Conservation (phyloP, 805 yeast species). For the Crinitomyces ghanaensis region DNA sequence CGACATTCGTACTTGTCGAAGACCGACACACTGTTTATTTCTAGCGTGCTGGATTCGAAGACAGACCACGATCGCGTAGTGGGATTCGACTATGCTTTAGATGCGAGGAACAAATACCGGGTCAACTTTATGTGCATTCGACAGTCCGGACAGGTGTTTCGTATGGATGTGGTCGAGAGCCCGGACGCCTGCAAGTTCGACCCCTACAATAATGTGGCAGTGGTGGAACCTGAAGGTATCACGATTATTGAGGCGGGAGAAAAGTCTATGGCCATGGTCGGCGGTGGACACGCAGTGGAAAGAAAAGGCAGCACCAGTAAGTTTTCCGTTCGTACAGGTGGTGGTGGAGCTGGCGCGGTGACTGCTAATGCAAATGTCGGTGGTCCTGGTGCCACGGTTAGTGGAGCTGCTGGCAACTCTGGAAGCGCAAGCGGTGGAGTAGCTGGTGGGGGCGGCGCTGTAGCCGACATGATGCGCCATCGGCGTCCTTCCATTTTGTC, state of each 20-base stretch:
- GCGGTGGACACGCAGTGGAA: no score
- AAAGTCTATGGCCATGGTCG: no score
- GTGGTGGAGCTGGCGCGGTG: no score
- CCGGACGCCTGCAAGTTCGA: conserved; percentile 53
- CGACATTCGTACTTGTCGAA: conserved; percentile 10
- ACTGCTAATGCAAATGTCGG: no score
- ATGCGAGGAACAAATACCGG: conserved; percentile 35
- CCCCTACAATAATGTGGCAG: conserved; percentile 33
- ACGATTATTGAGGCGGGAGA: conserved; percentile 11
- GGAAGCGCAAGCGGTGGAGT: no score
- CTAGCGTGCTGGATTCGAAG: conserved; percentile 60
- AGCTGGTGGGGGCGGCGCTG: no score
- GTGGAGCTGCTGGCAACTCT: not conserved
- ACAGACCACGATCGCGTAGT: conserved; percentile 74
- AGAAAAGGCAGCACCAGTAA: no score
- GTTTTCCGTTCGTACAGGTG: no score
- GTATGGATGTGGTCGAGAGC: conserved; percentile 63
- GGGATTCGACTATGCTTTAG: conserved; percentile 74
- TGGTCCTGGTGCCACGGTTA: no score
- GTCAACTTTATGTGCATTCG: conserved; percentile 76
- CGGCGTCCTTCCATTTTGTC: no score
- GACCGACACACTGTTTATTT: conserved; percentile 53
- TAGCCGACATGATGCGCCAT: no score
- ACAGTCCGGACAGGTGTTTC: conserved; percentile 77
- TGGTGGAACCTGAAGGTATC: conserved; percentile 15